Conservation (phyloP, 192 early-diverging fungal species). For the Endogone sp. region DNA sequence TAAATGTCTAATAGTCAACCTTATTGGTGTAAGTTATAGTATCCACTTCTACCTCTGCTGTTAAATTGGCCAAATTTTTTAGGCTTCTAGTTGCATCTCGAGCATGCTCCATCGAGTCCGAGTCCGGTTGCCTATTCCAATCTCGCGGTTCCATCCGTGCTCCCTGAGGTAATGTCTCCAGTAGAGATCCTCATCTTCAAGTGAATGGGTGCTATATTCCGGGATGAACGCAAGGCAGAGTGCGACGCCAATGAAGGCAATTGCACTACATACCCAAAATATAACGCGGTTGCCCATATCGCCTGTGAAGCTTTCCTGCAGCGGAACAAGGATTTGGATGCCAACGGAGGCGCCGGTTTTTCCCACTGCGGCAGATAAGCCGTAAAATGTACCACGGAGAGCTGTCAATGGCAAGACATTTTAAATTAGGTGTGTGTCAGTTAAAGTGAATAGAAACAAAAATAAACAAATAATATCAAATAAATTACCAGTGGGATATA, state of each 20-base stretch:
- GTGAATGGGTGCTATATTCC: constrained; percentile 11
- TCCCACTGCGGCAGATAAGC: constrained; percentile 38
- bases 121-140: too few species aligned
- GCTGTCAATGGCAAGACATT: constrained; percentile 37
- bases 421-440: too few species aligned
- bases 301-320: constrained; percentile 14
- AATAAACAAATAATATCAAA: too few species aligned
- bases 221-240: constrained; percentile 18
- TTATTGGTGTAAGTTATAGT: too few species aligned
- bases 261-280: constrained; percentile 24
- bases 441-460: too few species aligned
- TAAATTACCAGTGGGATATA: constrained; percentile 42
- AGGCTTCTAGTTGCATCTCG: too few species aligned
- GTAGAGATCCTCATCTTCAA: constrained; percentile 20
- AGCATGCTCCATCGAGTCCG: too few species aligned
- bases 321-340: constrained; percentile 20
- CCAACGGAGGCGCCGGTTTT: constrained; percentile 32
- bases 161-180: constrained; percentile 22
- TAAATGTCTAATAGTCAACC: too few species aligned
- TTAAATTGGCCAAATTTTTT: too few species aligned
- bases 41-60: too few species aligned
- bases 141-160: constrained; percentile 21
- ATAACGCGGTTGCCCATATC: constrained; percentile 16
- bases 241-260: constrained; percentile 19
- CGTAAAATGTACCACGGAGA: constrained; percentile 41